These are phyloP conservation scores for Cutaneotrichosporon sp. DNA, from an alignment of 1,284 basidiomycete genomes.

Conservation along the genomic window DNA sequence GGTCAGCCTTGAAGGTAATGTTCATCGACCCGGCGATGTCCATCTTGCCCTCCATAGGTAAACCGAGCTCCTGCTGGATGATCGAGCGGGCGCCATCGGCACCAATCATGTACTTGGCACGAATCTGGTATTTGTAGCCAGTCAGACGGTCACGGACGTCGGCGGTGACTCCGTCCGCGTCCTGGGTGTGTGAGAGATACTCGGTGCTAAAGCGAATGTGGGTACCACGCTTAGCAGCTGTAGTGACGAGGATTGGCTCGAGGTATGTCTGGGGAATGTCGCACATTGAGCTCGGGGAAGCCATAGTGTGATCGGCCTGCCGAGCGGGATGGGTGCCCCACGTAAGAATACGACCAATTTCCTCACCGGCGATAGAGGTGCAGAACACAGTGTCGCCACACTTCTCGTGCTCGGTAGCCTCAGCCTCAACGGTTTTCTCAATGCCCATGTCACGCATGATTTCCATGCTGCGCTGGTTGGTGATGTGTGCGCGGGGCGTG, in stretches of 20 bases:
- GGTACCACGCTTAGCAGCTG: conserved; percentile 12
- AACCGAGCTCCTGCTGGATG: conserved; percentile 11
- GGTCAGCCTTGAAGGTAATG: conserved; percentile 19
- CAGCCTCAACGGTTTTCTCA: conserved; percentile 11
- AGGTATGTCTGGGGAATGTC: conserved; percentile 20
- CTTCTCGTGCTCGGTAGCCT: conserved; percentile 14
- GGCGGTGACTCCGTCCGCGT: conserved; percentile 9
- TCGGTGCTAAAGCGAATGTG: conserved; percentile 18
- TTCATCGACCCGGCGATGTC: conserved; percentile 20
- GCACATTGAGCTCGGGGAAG: conserved; percentile 15
- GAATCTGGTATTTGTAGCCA: conserved; percentile 11
- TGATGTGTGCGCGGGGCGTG: conserved; percentile 18
- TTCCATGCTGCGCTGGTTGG: conserved; percentile 20
- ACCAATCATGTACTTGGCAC: conserved; percentile 16
- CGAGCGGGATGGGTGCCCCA: conserved; percentile 17
- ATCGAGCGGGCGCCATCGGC: conserved; percentile 16
- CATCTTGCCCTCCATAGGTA: conserved; percentile 14
- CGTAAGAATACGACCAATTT: conserved; percentile 18
- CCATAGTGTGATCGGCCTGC: conserved; percentile 13
- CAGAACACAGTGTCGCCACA: conserved; percentile 21
- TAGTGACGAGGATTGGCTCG: conserved; percentile 15
- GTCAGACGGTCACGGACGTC: conserved; percentile 16
- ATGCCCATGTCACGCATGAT: conserved; percentile 19
- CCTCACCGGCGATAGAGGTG: conserved; percentile 14
- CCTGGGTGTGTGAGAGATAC: conserved; percentile 18